These are phyloP conservation scores for Nakazawaea sp. DNA, from an alignment of 805 yeast species.

Conservation along the genomic window DNA sequence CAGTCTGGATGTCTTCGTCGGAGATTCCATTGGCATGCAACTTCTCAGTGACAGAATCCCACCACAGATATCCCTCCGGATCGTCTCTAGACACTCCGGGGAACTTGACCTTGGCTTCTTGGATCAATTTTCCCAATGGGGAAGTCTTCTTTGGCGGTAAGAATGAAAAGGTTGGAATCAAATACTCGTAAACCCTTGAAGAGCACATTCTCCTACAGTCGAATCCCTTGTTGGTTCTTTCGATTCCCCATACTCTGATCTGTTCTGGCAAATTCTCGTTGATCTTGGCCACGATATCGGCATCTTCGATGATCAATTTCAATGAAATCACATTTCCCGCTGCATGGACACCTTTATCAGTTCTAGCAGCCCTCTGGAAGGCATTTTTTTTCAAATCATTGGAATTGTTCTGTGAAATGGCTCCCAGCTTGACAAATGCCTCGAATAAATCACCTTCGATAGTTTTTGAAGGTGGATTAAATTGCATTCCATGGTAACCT, in stretches of 20 bases:
- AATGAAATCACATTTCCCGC: constrained; percentile 88
- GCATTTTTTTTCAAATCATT: constrained; percentile 84
- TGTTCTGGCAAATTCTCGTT: constrained; percentile 75
- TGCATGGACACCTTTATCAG: constrained; percentile 97
- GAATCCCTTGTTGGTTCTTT: constrained; percentile 81
- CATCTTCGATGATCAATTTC: constrained; percentile 80
- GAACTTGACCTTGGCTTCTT: constrained; percentile 39
- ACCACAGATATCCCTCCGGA: constrained; percentile 66
- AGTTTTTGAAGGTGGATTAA: constrained; percentile 81
- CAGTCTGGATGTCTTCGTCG: constrained; percentile 28
- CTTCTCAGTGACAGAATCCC: constrained; percentile 43
- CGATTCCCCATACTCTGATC: constrained; percentile 89
- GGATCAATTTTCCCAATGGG: constrained; percentile 53
- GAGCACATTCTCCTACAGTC: constrained; percentile 95
- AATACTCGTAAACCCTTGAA: constrained; percentile 90
- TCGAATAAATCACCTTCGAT: constrained; percentile 85
- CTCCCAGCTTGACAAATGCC: constrained; percentile 83
- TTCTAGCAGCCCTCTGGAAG: constrained; percentile 81
- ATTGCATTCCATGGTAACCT: constrained; percentile 95
- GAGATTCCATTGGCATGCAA: constrained; percentile 32
- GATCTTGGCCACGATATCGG: constrained; percentile 63
- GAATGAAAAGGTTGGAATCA: constrained; percentile 86
- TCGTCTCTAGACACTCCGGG: constrained; percentile 61
- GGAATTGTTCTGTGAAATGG: constrained; percentile 79
- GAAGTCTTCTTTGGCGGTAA: constrained; percentile 85